These are phyloP conservation scores for Globisporangium okanoganense DNA, from an alignment of 352 stramenopile genomes.

Conservation along the genomic window DNA sequence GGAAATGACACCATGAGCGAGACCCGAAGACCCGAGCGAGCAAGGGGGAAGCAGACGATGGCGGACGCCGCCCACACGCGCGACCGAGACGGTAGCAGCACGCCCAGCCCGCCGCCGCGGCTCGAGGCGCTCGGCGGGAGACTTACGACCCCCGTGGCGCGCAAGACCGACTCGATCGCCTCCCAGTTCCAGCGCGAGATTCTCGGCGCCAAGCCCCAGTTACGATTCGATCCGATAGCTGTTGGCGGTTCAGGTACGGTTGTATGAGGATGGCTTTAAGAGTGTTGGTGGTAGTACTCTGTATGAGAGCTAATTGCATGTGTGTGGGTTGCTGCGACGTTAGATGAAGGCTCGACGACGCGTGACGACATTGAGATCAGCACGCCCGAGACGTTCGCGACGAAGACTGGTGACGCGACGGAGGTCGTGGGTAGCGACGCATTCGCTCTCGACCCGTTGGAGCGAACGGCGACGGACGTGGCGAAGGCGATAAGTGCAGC, in stretches of 20 bases:
- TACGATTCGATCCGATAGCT: neutral
- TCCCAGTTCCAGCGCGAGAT: conserved; percentile 66
- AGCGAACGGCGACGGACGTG: neutral
- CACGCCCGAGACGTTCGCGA: conserved; percentile 28
- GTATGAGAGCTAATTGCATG: neutral
- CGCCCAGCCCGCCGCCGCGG: conserved; percentile 9
- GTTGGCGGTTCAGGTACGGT: neutral
- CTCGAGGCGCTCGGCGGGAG: conserved; percentile 15
- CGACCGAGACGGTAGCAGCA: neutral
- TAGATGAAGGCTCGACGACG: conserved; percentile 5
- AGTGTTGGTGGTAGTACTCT: neutral
- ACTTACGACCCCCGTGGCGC: conserved; percentile 25
- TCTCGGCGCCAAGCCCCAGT: neutral
- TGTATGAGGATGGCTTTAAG: neutral
- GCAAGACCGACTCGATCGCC: conserved; percentile 44
- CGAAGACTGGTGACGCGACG: neutral
- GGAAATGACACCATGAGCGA: neutral
- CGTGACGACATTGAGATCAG: conserved; percentile 24
- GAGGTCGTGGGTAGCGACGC: neutral
- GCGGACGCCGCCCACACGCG: neutral
- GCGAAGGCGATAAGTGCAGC: neutral
- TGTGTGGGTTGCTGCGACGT: neutral
- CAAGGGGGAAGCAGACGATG: conserved; percentile 1
- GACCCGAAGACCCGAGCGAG: neutral
- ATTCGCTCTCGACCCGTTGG: neutral